These are phyloP conservation scores for Grosmannia clavigera DNA, from an alignment of 2,329 filamentous ascomycete species.

Conservation along the genomic window DNA sequence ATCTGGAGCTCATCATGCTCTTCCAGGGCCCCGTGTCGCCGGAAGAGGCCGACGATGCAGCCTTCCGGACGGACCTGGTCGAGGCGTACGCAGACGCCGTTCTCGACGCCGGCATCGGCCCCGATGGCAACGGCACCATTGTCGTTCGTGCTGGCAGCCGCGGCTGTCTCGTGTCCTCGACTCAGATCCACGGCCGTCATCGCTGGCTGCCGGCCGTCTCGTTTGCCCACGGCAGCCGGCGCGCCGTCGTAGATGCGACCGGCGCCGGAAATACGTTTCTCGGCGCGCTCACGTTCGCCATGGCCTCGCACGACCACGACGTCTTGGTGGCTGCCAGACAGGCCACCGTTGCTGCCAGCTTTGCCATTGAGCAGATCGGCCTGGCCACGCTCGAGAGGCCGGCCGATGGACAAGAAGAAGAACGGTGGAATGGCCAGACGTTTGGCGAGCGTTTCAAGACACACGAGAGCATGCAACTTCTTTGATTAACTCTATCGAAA, in stretches of 20 bases:
- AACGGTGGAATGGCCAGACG: background rate
- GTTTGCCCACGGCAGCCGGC: background rate
- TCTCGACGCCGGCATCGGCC: background rate
- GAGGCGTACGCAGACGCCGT: background rate
- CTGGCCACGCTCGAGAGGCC: background rate
- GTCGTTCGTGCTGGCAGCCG: background rate
- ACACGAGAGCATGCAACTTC: background rate
- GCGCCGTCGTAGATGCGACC: background rate
- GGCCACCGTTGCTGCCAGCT: slow-evolving; percentile 1
- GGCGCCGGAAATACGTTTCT: slow-evolving; percentile 8
- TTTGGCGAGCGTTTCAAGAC: background rate
- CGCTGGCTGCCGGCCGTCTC: slow-evolving; percentile 2
- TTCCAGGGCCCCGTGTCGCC: background rate
- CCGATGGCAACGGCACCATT: background rate
- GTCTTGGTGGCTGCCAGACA: background rate
- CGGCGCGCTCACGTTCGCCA: background rate
- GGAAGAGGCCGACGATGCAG: background rate
- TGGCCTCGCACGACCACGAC: background rate
- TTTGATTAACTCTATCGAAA: no score
- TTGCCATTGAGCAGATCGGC: slow-evolving; percentile 3
- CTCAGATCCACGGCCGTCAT: background rate
- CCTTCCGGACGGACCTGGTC: background rate
- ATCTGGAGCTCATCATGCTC: slow-evolving; percentile 2
- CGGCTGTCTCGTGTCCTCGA: slow-evolving; percentile 1
- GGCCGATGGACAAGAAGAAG: background rate